A percentile compares a stretch with the other conserved stretches of the same genome.
These are phyloP conservation scores for Serendipita indica DNA, from an alignment of 768 basidiomycete species.

Conservation along the genomic window DNA sequence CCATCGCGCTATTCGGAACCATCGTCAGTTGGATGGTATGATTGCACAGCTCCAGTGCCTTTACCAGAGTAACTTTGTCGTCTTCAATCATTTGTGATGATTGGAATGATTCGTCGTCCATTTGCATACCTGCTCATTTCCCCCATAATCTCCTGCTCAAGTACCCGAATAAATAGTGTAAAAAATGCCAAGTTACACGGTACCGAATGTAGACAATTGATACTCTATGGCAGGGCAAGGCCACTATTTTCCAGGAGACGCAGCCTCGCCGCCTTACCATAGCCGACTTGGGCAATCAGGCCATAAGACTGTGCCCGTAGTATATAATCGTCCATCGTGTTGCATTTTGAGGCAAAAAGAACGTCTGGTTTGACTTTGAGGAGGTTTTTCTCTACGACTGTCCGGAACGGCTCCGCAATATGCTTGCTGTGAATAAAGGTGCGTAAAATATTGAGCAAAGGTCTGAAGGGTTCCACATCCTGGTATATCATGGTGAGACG, in stretches of 20 bases:
- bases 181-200: too few species aligned
- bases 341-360: neutral
- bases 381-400: neutral
- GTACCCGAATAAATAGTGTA: too few species aligned
- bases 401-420: conserved; percentile 6
- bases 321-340: conserved; percentile 6
- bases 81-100: too few species aligned
- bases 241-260: conserved; percentile 3
- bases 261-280: conserved; percentile 1
- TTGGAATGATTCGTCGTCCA: too few species aligned
- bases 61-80: too few species aligned
- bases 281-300: conserved; percentile 5
- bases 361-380: conserved; percentile 2
- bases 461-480: conserved; percentile 6
- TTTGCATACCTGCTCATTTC: too few species aligned
- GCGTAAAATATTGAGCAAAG: neutral
- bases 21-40: too few species aligned
- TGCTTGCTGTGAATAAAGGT: conserved; percentile 1
- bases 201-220: too few species aligned
- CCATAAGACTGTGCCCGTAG: conserved; percentile 7
- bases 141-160: too few species aligned
- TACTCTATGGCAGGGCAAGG: too few species aligned
- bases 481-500: neutral
- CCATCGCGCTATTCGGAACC: too few species aligned
- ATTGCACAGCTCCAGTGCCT: too few species aligned